Evolutionary conservation across 73 alveolate species (phyloP).

Genomic region (Tetrahymena thermophila): DNA sequence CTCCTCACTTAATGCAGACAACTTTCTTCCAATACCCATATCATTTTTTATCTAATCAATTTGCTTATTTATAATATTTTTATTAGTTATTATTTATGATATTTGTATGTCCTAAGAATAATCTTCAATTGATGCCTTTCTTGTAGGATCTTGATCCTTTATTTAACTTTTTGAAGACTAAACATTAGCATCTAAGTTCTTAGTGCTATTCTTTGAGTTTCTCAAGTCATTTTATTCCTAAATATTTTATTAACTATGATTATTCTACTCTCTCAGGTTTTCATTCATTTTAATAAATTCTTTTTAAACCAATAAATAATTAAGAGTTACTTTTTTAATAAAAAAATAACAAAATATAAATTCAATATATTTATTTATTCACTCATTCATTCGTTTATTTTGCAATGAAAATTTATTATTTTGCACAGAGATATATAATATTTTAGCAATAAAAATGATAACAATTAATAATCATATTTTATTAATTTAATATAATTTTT

Average conservation of each 20-base stretch:
- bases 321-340: not conserved
- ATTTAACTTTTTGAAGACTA: not conserved
- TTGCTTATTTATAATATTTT: not conserved
- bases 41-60: not conserved
- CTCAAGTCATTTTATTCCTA: not conserved
- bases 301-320: not conserved
- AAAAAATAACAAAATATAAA: too few species aligned
- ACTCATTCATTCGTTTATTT: not conserved
- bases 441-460: too few species aligned
- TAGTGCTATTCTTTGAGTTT: not conserved
- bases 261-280: not conserved
- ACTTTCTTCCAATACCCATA: not conserved
- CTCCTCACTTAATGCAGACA: not conserved
- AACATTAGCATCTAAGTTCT: not conserved
- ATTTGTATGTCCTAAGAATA: not conserved
- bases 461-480: too few species aligned
- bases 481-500: too few species aligned
- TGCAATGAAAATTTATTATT: too few species aligned
- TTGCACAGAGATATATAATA: not conserved
- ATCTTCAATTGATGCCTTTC: not conserved
- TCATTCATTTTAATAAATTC: not conserved
- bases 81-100: not conserved
- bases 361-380: not conserved
- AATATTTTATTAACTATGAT: not conserved
- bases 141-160: not conserved